These are phyloP conservation scores for Acacia melanoxylon DNA, from an alignment of 306 rosid species.

Conservation along the genomic window DNA sequence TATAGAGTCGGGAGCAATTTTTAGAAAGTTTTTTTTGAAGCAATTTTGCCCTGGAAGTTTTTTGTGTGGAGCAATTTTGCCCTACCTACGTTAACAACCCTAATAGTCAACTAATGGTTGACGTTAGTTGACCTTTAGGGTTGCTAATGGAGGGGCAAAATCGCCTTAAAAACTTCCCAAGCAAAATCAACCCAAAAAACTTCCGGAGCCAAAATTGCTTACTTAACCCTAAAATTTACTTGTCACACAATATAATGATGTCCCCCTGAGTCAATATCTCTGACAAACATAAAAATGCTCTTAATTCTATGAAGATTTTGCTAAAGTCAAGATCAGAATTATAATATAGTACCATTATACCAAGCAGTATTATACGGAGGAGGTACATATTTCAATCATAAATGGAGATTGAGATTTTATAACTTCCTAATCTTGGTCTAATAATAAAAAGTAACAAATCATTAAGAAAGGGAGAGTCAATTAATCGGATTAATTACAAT, in stretches of 20 bases:
- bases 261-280: background rate
- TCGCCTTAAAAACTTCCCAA: too few species aligned
- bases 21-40: too few species aligned
- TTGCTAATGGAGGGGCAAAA: too few species aligned
- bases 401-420: slow-evolving; percentile 39
- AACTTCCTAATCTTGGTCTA: slow-evolving; percentile 35
- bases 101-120: too few species aligned
- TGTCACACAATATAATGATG: background rate
- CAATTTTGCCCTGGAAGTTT: too few species aligned
- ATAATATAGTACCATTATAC: background rate
- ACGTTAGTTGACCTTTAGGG: too few species aligned
- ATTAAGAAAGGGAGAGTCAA: slow-evolving; percentile 38
- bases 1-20: too few species aligned
- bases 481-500: background rate
- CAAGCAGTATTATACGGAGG: background rate
- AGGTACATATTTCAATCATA: slow-evolving; percentile 19
- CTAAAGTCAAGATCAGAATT: slow-evolving; percentile 23
- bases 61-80: too few species aligned
- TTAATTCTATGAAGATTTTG: background rate
- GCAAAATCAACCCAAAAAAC: too few species aligned
- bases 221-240: background rate
- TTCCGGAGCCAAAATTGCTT: too few species aligned
- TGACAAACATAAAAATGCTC: background rate
- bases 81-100: too few species aligned
- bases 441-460: slow-evolving; percentile 41